Conservation (phyloP, 2,329 filamentous ascomycete species). For the Catunica adiposa region DNA sequence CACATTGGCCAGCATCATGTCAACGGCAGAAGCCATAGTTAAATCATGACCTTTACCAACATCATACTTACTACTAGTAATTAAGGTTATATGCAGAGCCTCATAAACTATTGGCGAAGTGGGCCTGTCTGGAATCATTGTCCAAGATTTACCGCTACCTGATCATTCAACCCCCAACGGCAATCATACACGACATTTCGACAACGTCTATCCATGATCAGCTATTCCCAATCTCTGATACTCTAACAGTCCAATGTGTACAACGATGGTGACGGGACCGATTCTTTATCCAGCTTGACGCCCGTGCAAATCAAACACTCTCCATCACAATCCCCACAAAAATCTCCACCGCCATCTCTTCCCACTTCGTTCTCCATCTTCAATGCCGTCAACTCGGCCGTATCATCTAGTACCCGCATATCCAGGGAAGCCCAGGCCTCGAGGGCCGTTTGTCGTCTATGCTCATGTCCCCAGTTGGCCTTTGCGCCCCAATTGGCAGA, state of each 20-base stretch:
- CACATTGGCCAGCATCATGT: background rate
- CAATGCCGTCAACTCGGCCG: background rate
- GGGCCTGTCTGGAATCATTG: background rate
- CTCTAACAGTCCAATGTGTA: background rate
- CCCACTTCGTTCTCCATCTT: background rate
- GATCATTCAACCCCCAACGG: too few relatives aligned
- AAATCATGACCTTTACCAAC: background rate
- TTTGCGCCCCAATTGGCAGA: background rate
- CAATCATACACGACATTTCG: too few relatives aligned
- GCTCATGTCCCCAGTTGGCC: background rate
- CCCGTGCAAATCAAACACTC: background rate
- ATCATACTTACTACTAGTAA: background rate
- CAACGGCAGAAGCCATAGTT: background rate
- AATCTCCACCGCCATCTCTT: background rate
- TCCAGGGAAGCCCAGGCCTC: background rate
- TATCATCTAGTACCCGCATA: background rate
- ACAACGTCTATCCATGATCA: too few relatives aligned
- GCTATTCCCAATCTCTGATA: background rate
- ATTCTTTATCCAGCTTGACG: background rate
- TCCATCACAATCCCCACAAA: background rate
- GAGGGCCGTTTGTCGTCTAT: background rate
- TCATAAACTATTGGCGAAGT: background rate
- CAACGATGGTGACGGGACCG: background rate
- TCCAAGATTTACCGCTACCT: background rate
- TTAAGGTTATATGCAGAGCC: background rate